Conservation (phyloP, 306 rosid genomes). For the Abrus pulchellus region DNA sequence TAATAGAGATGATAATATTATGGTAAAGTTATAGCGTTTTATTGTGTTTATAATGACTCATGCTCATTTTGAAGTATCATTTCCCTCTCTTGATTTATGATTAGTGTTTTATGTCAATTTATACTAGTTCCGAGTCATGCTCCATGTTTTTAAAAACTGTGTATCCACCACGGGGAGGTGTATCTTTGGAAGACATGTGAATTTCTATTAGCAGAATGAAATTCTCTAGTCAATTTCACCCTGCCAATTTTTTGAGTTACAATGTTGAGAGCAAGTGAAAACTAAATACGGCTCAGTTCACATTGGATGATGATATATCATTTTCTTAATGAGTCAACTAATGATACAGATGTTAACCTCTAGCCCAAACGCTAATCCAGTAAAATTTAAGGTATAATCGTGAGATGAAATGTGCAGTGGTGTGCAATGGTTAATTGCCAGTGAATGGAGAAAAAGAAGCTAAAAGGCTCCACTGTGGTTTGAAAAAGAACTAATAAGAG, state of each 20-base stretch:
- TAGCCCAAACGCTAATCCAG: conserved; percentile 6
- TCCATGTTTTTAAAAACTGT: neutral
- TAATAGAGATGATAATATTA: neutral
- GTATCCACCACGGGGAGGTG: neutral
- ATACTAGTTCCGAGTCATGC: neutral
- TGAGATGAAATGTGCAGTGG: neutral
- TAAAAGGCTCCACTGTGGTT: neutral
- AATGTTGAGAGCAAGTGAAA: neutral
- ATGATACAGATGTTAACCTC: neutral
- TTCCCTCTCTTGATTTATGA: neutral
- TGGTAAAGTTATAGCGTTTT: too few relatives aligned
- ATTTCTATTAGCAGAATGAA: neutral
- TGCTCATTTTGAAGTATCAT: neutral
- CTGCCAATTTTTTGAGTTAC: conserved; percentile 6
- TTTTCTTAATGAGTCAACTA: conserved; percentile 7
- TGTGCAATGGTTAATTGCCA: neutral
- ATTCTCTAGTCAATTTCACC: conserved; percentile 29
- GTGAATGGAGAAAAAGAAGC: neutral
- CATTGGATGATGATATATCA: conserved; percentile 12
- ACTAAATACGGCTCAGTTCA: conserved; percentile 2
- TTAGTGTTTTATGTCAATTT: neutral
- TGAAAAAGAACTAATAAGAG: conserved; percentile 16
- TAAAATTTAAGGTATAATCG: neutral
- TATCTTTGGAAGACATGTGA: neutral
- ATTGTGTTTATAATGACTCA: neutral